These are phyloP conservation scores for Dorcoceras hygrometricum DNA, from an alignment of 257 asterid species.

Conservation along the genomic window DNA sequence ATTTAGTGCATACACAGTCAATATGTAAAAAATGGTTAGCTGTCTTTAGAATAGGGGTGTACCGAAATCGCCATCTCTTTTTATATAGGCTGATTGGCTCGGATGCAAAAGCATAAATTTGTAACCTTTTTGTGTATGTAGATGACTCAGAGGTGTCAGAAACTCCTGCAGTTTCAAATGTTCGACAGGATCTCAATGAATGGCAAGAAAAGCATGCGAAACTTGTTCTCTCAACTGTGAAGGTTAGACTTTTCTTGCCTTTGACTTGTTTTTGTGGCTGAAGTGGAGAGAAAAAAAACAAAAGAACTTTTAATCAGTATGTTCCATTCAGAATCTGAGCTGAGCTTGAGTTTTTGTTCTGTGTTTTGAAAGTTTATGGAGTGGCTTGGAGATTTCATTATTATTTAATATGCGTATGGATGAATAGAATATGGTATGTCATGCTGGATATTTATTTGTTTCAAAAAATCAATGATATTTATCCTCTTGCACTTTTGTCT, in stretches of 20 bases:
- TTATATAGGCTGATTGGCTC: constrained; percentile 12
- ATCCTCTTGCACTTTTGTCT: background rate
- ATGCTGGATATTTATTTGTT: background rate
- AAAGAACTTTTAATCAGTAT: background rate
- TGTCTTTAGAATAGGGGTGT: constrained; percentile 13
- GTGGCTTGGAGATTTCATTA: background rate
- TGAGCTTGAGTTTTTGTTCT: background rate
- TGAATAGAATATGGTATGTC: background rate
- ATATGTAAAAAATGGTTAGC: background rate
- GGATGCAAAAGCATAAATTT: constrained; percentile 22
- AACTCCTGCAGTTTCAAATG: constrained; percentile 74
- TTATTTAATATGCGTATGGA: background rate
- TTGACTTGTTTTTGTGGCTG: background rate
- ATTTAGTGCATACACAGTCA: background rate
- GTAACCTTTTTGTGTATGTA: constrained; percentile 38
- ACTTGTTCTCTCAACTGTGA: constrained; percentile 74
- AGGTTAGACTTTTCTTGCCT: constrained; percentile 45
- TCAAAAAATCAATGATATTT: background rate
- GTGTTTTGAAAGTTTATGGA: background rate
- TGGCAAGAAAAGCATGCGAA: constrained; percentile 95
- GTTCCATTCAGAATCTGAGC: background rate
- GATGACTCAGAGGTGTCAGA: constrained; percentile 74
- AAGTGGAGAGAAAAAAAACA: background rate
- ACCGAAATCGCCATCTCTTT: constrained; percentile 11
- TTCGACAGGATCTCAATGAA: constrained; percentile 88